Evolutionary conservation across 192 early-diverging fungal species (phyloP), one percentile per base, ranked within the genome.

Genomic region (Tieghemiomyces parasiticus): DNA sequence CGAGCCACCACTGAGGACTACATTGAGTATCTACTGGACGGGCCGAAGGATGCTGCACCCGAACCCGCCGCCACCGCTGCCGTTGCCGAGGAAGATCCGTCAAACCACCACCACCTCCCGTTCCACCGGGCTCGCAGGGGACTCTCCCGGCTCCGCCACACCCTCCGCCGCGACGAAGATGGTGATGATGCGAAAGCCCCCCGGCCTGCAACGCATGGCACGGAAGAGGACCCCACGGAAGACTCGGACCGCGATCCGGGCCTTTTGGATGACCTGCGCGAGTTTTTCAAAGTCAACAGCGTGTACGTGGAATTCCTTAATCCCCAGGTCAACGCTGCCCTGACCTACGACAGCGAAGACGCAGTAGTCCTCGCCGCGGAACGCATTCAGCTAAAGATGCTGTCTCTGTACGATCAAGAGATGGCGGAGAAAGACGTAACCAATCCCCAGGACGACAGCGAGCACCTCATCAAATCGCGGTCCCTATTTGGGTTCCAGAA

Each of bases 391-490:
- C 35, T 60, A 20, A 60, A 60, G 45, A 42, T 69, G 16, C 60
- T 73, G 30, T 51, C 71, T 45, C 28, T 60, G 35, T 60, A 29
- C 42, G 59, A 60, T 25, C 38, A 60, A 9, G 42, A 45, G 19
- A 47, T 24, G 59, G 12, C 25, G 1, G 59, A 60, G 45, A 47
- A 45, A 26, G 38, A 47, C 10, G 38, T 60, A 10, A 60, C 59
- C 2, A 45, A 47, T 45, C 44, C 59, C 1, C 73, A 70, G 22
- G 70, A 70, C 2, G 63, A 66, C 33, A 70, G 71, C 32, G 73
- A 75, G 55, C 60, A 70, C 50, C 68, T 75, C n/a, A 67, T 76
- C 65, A 76, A 73, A 58, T 67, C 74, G n/a, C 68, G 74, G 16
- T 73, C 64, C 26, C 46, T 73, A 46, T 63, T 73, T n/a, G 74